These are phyloP conservation scores for Spergularia azorica DNA, from an alignment of 179 eudicot genomes.

Conservation along the genomic window DNA sequence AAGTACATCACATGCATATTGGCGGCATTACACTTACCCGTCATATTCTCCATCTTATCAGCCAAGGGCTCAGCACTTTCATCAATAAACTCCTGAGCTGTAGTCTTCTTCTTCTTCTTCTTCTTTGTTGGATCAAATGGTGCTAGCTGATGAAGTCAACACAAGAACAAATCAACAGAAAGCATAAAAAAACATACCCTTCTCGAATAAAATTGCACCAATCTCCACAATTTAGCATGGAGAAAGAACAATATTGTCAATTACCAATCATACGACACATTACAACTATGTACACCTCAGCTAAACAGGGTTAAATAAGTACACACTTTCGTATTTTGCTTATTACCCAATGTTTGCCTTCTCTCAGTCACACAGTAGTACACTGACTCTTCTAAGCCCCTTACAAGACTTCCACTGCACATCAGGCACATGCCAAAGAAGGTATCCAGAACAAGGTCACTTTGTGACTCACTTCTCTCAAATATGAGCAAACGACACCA, in stretches of 20 bases:
- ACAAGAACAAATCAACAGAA: background rate
- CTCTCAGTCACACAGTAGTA: no score
- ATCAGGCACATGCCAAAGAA: no score
- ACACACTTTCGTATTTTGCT: no score
- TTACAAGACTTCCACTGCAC: no score
- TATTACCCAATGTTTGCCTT: no score
- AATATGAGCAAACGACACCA: no score
- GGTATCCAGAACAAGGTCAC: no score
- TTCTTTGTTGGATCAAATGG: slow-evolving; percentile 88
- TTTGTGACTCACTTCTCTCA: no score
- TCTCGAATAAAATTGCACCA: background rate
- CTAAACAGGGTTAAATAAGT: no score
- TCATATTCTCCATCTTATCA: slow-evolving; percentile 66
- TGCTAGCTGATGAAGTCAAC: slow-evolving; percentile 47
- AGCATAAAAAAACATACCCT: background rate
- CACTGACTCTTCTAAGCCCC: no score
- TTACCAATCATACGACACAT: background rate
- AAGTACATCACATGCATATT: no score
- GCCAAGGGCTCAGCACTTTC: slow-evolving; percentile 58
- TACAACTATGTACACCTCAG: background rate
- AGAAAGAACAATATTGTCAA: background rate
- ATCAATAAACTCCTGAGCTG: slow-evolving; percentile 63
- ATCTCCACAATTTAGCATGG: background rate
- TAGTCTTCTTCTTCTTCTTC: slow-evolving; percentile 88
- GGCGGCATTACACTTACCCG: slow-evolving; percentile 44